Base-by-base conservation (phyloP, 768 basidiomycete species). In the Lactarius hengduanensis region DNA sequence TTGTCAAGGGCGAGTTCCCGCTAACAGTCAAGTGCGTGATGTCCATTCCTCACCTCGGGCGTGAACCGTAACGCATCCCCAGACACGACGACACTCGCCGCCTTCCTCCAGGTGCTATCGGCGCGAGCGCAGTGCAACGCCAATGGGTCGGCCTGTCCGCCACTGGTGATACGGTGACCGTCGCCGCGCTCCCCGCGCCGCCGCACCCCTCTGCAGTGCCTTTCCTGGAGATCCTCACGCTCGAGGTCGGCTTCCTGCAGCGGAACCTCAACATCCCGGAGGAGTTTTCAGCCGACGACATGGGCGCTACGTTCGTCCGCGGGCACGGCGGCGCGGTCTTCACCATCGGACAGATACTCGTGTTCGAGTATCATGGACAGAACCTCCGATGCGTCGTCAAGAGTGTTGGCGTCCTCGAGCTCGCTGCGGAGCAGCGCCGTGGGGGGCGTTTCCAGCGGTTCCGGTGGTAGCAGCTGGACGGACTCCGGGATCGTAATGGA, bases 341-440 rank as follows among this genome's bases (percentile, higher is more conserved):
- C 73, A 83, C 86, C 16, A 76, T 81, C 1, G 86, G 89, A 32
- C 84, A 92, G 75, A 78, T 85, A 11, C 77, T 96, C 64, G 86
- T 89, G 4, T 93, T 96, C 72, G 96, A 98, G 73, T 97, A 86
- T 75, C 89, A 91, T 69, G 91, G 93, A 0, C 88, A 91, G 66
- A 89, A 89, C 67, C 77, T 98, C 71, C 93, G 89, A 74, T 88
- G 84, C 3, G 76, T 75, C 13, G 82, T 98, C 63, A 87, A 84
- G 67, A 81, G 83, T 18, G 66, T 94, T 36, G 80, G 80, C 8
- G 75, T 82, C n/a, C n/a, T n/a, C n/a, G n/a, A n/a, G 57, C 79
- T 90, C 50, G 78, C 87, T 28, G 81, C 87, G n/a, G 84, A 83
- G 66, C 88, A 89, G 77, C 75, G 83, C 65, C 76, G 82, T 68